phyloP scores from a whole-genome alignment of 106 monocot species.

The Acorus gramineus region DNA sequence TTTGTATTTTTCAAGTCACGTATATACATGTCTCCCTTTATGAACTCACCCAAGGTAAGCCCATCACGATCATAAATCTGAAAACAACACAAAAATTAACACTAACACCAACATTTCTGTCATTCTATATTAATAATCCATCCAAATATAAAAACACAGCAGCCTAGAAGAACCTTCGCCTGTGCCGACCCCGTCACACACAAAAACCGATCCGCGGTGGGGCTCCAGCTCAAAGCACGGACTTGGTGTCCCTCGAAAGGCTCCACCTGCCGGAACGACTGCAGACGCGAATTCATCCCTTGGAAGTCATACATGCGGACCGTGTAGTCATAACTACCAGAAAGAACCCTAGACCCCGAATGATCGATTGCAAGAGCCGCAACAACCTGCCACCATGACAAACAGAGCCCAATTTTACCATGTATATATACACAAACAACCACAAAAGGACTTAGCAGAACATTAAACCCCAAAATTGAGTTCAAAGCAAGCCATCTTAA shows the following conservation, averaged over 20 bases:
- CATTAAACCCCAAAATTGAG: no score
- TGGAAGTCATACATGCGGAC: constrained; percentile 98
- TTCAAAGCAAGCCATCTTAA: no score
- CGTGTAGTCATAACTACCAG: constrained; percentile 95
- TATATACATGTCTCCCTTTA: constrained; percentile 99
- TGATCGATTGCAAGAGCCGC: constrained; percentile 92
- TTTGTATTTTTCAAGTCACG: constrained; percentile 98
- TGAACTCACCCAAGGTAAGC: constrained; percentile 86
- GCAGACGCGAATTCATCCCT: constrained; percentile 93
- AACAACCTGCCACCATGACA: constrained; percentile 52
- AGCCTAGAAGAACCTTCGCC: constrained; percentile 53
- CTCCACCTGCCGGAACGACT: constrained; percentile 92
- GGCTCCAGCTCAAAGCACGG: constrained; percentile 93
- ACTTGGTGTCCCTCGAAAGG: constrained; percentile 97
- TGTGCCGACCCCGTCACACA: constrained; percentile 95
- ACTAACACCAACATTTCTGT: no score
- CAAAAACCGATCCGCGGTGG: constrained; percentile 73
- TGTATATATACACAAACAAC: no score
- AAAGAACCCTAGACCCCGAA: constrained; percentile 91
- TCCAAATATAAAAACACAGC: no score
- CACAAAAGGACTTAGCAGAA: no score
- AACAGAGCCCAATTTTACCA: no score
- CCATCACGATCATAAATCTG: constrained; percentile 99
- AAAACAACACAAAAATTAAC: constrained; percentile 10
- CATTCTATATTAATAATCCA: no score